Evolutionary conservation across 768 basidiomycete genomes (phyloP).

Genomic region (Mycena polygramma): DNA sequence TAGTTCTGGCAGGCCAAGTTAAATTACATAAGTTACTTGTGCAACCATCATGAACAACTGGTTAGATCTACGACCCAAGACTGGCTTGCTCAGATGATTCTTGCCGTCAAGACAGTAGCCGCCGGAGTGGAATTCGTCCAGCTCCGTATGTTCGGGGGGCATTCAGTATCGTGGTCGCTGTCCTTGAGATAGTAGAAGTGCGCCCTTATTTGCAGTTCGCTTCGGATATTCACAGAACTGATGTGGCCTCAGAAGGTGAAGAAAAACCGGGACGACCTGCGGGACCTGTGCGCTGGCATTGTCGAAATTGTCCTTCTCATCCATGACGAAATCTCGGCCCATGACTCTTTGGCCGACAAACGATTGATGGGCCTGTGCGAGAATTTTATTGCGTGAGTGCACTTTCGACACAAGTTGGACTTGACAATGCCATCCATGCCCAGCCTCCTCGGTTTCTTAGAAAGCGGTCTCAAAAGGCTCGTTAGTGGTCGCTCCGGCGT

Average conservation of each 20-base stretch:
- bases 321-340: not conserved
- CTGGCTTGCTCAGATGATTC: conserved; percentile 17
- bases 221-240: not conserved
- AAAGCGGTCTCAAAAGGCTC: not conserved
- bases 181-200: conserved; percentile 24
- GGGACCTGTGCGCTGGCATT: conserved; percentile 4
- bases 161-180: conserved; percentile 6
- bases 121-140: conserved; percentile 15
- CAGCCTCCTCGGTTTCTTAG: not conserved
- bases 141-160: not conserved
- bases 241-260: conserved; percentile 4
- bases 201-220: not conserved
- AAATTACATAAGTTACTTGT: no score
- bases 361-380: conserved; percentile 9
- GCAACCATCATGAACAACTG: no score
- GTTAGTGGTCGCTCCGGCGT: not conserved
- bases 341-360: not conserved
- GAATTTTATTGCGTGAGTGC: conserved; percentile 3
- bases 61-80: not conserved
- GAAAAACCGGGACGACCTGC: conserved; percentile 15
- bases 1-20: no score
- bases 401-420: not conserved
- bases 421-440: not conserved
- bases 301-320: conserved; percentile 12
- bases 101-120: conserved; percentile 14